phyloP scores from a whole-genome alignment of 257 asterid species.

The Pogostemon cablin region DNA sequence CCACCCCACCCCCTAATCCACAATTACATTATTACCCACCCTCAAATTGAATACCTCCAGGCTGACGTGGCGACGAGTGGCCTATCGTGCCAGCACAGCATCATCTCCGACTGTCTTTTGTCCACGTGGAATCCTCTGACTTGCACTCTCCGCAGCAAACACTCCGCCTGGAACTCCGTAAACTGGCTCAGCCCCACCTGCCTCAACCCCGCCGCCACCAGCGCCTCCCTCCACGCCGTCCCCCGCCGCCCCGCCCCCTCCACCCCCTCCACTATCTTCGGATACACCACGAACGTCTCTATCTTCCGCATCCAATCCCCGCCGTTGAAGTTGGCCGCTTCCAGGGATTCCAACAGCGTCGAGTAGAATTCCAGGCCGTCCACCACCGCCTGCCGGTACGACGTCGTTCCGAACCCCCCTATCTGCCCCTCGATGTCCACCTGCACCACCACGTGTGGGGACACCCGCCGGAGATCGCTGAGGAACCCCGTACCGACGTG shows the following conservation, averaged over 20 bases:
- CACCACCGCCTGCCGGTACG: constrained; percentile 75
- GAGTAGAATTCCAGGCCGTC: constrained; percentile 90
- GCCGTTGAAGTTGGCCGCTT: constrained; percentile 57
- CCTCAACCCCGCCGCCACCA: constrained; percentile 76
- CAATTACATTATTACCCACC: background rate
- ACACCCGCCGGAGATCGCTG: constrained; percentile 65
- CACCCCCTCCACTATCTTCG: constrained; percentile 68
- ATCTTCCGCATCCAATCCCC: constrained; percentile 69
- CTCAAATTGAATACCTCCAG: constrained; percentile 60
- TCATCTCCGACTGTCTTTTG: constrained; percentile 84
- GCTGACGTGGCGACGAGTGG: constrained; percentile 91
- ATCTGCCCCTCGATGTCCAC: constrained; percentile 71
- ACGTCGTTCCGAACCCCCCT: constrained; percentile 59
- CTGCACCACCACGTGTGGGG: constrained; percentile 89
- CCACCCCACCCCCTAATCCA: background rate
- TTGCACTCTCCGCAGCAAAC: constrained; percentile 66
- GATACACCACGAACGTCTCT: constrained; percentile 73
- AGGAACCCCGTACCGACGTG: constrained; percentile 71
- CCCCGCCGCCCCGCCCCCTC: constrained; percentile 65
- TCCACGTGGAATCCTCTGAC: constrained; percentile 89
- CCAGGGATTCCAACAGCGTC: constrained; percentile 74
- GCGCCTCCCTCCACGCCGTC: constrained; percentile 75
- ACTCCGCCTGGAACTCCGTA: constrained; percentile 86
- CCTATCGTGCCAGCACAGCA: constrained; percentile 97
- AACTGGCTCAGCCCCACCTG: constrained; percentile 78